These are phyloP conservation scores for Trichosanthes truncata DNA, from an alignment of 306 rosid genomes.

Conservation along the genomic window DNA sequence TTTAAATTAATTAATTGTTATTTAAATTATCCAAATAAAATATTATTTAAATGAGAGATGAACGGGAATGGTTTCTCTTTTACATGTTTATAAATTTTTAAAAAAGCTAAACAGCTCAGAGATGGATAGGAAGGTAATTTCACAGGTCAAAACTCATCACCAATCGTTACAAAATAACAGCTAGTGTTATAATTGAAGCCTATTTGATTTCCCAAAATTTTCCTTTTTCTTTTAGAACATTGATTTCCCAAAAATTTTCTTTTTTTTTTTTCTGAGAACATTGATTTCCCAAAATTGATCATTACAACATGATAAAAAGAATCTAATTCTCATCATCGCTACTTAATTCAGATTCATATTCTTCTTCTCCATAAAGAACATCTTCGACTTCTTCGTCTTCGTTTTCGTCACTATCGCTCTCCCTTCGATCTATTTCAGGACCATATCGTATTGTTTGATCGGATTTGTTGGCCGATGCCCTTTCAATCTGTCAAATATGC, in stretches of 20 bases:
- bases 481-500: slow-evolving; percentile 45
- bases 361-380: slow-evolving; percentile 42
- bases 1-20: too few species aligned
- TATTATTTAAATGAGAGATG: too few species aligned
- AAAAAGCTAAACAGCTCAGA: not conserved
- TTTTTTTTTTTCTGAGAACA: too few species aligned
- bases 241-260: too few species aligned
- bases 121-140: not conserved
- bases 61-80: not conserved
- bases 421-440: slow-evolving; percentile 31
- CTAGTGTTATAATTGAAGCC: not conserved
- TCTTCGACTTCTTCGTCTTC: slow-evolving; percentile 38
- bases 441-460: slow-evolving; percentile 18
- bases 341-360: slow-evolving; percentile 67
- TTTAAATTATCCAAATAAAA: too few species aligned
- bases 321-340: slow-evolving; percentile 57
- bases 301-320: not conserved
- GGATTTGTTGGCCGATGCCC: slow-evolving; percentile 36
- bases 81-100: too few species aligned
- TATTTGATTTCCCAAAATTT: not conserved
- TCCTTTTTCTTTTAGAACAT: too few species aligned
- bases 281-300: not conserved
- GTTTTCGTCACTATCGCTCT: slow-evolving; percentile 37
- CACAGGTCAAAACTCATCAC: not conserved
- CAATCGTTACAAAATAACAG: not conserved